phyloP scores from a whole-genome alignment of 371 early-diverging fungal species.

The Capniomyces stellatus region DNA sequence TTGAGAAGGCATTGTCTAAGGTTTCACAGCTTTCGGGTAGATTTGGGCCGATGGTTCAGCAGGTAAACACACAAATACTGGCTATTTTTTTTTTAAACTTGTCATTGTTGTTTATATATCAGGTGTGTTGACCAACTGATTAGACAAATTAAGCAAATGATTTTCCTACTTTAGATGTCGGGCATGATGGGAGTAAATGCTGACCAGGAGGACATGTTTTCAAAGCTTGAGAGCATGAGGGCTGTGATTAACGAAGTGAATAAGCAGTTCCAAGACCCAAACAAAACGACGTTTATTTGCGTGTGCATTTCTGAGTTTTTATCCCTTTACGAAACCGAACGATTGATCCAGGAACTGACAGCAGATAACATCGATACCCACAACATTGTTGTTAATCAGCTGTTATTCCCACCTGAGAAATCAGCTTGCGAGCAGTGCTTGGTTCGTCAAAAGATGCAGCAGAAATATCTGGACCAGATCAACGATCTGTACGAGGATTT shows the following conservation, averaged over 20 bases:
- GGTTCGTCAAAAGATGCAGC: conserved; percentile 93
- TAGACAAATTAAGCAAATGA: too few relatives aligned
- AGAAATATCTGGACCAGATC: conserved; percentile 93
- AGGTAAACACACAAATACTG: conserved; percentile 22
- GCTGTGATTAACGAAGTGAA: conserved; percentile 89
- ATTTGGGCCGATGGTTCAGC: conserved; percentile 90
- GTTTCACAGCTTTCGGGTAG: conserved; percentile 76
- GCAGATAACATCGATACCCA: conserved; percentile 94
- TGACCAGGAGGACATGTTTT: conserved; percentile 86
- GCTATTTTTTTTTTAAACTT: conserved; percentile 1
- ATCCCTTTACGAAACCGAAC: conserved; percentile 96
- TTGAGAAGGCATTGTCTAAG: conserved; percentile 92
- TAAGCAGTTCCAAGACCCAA: conserved; percentile 89
- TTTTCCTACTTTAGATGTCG: too few relatives aligned
- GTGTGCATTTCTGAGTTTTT: conserved; percentile 97
- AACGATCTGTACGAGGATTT: conserved; percentile 96
- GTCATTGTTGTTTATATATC: conserved; percentile 3
- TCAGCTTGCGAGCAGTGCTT: conserved; percentile 90
- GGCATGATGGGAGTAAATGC: conserved; percentile 89
- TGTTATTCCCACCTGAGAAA: conserved; percentile 79
- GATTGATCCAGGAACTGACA: conserved; percentile 96
- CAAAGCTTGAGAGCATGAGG: conserved; percentile 85
- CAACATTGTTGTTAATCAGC: conserved; percentile 97
- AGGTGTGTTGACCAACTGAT: too few relatives aligned
- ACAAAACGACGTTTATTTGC: conserved; percentile 94